A percentile compares a stretch with the other conserved stretches of the same genome.
phyloP scores from a whole-genome alignment of 116 monocot species.

The Trichopus zeylanicus region DNA sequence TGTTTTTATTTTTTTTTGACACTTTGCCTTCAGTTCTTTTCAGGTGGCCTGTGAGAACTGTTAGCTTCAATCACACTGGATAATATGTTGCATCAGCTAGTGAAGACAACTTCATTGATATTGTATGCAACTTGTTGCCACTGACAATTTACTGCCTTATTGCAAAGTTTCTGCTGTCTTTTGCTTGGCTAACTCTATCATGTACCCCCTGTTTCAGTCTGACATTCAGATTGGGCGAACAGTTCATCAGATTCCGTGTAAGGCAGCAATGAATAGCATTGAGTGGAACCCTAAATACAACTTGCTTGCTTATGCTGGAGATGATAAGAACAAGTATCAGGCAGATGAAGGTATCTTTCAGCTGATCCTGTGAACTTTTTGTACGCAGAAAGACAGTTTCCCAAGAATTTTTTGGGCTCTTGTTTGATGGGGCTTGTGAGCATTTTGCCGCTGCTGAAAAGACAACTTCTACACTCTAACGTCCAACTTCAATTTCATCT shows the following conservation, averaged over 20 bases:
- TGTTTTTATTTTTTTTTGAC: not conserved
- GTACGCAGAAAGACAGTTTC: too few species aligned
- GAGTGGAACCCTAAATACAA: conserved; percentile 98
- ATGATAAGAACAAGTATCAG: conserved; percentile 95
- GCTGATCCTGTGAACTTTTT: not conserved
- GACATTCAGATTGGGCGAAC: conserved; percentile 76
- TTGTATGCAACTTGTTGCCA: conserved; percentile 36
- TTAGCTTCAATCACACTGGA: conserved; percentile 91
- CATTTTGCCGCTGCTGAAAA: too few species aligned
- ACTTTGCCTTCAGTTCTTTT: conserved; percentile 5
- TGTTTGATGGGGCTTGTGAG: too few species aligned
- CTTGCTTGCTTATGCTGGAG: conserved; percentile 90
- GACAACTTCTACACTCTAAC: too few species aligned
- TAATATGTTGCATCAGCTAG: conserved; percentile 94
- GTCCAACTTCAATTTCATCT: not conserved
- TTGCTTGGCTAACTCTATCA: conserved; percentile 2
- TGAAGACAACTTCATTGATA: conserved; percentile 88
- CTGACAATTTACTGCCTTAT: not conserved
- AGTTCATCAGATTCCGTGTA: conserved; percentile 84
- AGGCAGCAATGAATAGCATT: conserved; percentile 95
- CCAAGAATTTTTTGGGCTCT: too few species aligned
- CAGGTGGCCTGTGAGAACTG: conserved; percentile 97
- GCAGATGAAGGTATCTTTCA: conserved; percentile 68
- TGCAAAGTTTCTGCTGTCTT: not conserved
- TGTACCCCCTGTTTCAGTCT: conserved; percentile 34